Base-by-base conservation (phyloP, 176 grass and related monocot genomes). In the Saccharum spontaneum region DNA sequence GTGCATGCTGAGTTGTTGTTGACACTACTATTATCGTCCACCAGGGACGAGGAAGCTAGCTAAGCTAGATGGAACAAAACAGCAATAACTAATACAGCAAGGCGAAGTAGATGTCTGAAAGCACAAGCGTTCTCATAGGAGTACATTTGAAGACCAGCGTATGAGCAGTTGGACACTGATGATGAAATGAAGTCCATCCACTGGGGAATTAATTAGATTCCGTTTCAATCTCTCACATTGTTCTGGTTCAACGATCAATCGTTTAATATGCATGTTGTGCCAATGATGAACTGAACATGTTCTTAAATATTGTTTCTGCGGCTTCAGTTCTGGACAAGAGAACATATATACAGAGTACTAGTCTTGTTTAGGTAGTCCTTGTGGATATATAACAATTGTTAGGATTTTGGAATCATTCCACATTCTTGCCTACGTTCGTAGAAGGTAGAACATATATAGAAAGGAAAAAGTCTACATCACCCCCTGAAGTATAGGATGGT, bases 341-440 rank as follows among this genome's bases (percentile, higher is more conserved):
- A 20, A 67, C 20, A 77, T 60, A 36, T 80, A 41, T 48, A 79
- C 39, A 23, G 24, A 34, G 6, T 41, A 7, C 34, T 69, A 54
- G 33, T 54, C 46, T 11, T 55, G 12, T 69, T 39, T 55, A 81
- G 30, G 44, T 38, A 18, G 30, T 52, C 64, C 44, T 31, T 49
- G 67, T 61, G 17, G 66, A 46, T 46, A 41, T 84, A 30, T 13
- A 75, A 76, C 16, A 26, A 67, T 76, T 37, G 34, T 24, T 65
- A 65, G 48, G 41, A 49, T 17, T 48, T 48, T 73, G 40, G n/a
- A 84, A 40, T 48, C 82, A 67, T 66, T 52, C 41, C 43, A 18
- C 22, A 67, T 9, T 30, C 49, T 59, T 46, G 28, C 36, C 28
- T 30, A 72, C 15, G 26, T 22, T 18, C n/a, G 8, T 22, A 61